Evolutionary conservation across 179 eudicot genomes (phyloP).

Genomic region (Spergularia azorica): DNA sequence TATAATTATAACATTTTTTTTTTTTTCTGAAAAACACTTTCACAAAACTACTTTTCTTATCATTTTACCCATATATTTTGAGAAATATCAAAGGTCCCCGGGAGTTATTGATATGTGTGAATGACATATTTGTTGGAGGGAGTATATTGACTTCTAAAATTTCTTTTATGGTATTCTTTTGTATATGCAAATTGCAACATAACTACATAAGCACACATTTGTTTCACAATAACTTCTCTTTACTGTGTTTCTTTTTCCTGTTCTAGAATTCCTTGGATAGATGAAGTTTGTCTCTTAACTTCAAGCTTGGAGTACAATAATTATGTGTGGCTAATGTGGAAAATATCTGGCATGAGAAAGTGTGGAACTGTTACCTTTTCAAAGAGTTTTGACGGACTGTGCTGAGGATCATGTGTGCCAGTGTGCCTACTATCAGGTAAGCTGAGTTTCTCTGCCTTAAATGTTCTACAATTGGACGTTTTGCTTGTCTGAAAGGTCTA

Average conservation of each 20-base stretch:
- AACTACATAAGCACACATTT: background rate
- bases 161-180: background rate
- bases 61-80: background rate
- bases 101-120: no score
- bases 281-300: background rate
- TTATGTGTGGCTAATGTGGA: background rate
- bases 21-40: background rate
- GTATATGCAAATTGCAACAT: background rate
- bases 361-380: background rate
- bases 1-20: no score
- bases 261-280: background rate
- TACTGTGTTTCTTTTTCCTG: constrained; percentile 2
- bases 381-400: background rate
- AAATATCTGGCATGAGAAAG: constrained; percentile 8
- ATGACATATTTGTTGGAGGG: background rate
- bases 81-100: no score
- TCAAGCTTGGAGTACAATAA: background rate
- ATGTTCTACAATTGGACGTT: no score
- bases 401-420: background rate
- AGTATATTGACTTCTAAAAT: background rate
- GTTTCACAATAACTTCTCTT: background rate
- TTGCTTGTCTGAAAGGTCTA: no score
- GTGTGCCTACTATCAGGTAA: no score
- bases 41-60: no score
- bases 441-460: no score